A percentile compares a stretch with the other conserved stretches of the same genome.
Evolutionary conservation across 2,329 filamentous ascomycete genomes (phyloP).

Genomic region (Colletotrichum chrysophilum): DNA sequence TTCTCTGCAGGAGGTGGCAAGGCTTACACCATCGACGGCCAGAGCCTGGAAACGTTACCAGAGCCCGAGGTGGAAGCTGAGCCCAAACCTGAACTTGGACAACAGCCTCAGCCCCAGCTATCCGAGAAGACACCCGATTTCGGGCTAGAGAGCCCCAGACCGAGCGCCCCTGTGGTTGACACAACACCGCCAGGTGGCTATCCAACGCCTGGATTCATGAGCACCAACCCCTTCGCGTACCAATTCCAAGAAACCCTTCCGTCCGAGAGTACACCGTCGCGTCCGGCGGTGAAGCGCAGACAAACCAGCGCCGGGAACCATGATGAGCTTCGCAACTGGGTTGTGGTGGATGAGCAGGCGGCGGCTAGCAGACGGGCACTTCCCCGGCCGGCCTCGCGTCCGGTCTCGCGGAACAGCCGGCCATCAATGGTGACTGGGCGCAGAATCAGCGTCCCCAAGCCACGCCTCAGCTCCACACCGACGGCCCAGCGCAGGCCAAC

Average conservation of each 20-base stretch:
- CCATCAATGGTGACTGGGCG: slow-evolving; percentile 40
- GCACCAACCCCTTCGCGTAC: neutral
- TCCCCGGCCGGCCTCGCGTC: slow-evolving; percentile 8
- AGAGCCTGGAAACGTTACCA: neutral
- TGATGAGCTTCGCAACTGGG: slow-evolving; percentile 73
- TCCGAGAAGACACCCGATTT: neutral
- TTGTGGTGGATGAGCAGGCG: slow-evolving; percentile 61
- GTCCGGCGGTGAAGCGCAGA: slow-evolving; percentile 56
- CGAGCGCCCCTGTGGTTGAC: neutral
- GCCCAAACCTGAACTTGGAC: neutral
- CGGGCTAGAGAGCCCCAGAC: neutral
- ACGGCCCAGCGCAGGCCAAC: slow-evolving; percentile 31
- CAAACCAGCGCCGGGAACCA: slow-evolving; percentile 53
- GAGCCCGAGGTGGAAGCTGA: neutral
- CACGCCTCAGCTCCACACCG: slow-evolving; percentile 37
- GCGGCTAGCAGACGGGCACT: neutral
- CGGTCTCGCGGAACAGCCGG: slow-evolving; percentile 24
- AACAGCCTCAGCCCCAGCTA: neutral
- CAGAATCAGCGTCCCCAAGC: slow-evolving; percentile 50
- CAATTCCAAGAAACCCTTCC: slow-evolving; percentile 32
- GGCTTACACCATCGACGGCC: slow-evolving; percentile 62
- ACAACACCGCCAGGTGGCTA: slow-evolving; percentile 25
- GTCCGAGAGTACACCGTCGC: slow-evolving; percentile 46
- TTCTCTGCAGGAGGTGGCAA: slow-evolving; percentile 86
- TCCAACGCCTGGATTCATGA: slow-evolving; percentile 33